phyloP scores from a whole-genome alignment of 345 rosid species.

The Populus euphratica region DNA sequence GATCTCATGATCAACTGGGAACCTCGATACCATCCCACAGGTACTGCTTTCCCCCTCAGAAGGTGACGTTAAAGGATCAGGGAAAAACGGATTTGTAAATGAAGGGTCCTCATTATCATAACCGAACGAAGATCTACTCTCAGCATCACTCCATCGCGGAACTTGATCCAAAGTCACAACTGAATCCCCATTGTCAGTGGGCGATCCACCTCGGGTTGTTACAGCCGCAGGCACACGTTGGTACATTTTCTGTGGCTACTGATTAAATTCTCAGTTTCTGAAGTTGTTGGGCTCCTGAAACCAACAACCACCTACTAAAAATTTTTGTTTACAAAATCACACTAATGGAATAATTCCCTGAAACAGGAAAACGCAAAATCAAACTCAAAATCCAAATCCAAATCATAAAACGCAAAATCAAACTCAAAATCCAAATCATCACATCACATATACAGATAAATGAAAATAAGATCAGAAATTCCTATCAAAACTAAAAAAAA shows the following conservation, averaged over 20 bases:
- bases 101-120: conserved; percentile 59
- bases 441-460: neutral
- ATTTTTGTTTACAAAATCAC: conserved; percentile 2
- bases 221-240: conserved; percentile 56
- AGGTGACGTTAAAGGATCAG: conserved; percentile 65
- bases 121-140: conserved; percentile 48
- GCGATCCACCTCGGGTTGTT: conserved; percentile 22
- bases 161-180: conserved; percentile 83
- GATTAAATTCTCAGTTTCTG: conserved; percentile 21
- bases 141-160: conserved; percentile 90
- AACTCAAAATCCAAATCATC: neutral
- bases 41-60: conserved; percentile 47
- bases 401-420: neutral
- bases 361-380: conserved; percentile 9
- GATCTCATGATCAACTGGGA: conserved; percentile 81
- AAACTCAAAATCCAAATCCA: neutral
- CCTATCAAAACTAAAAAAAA: neutral
- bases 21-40: conserved; percentile 65
- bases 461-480: neutral
- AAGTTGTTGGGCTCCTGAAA: neutral
- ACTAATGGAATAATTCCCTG: conserved; percentile 1
- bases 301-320: conserved; percentile 4
- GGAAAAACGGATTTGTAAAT: conserved; percentile 52
- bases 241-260: conserved; percentile 49
- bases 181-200: conserved; percentile 47